Evolutionary conservation across 2,329 filamentous ascomycete genomes (phyloP), one percentile per base, ranked within the genome.

Genomic region (Chaetothyriales sp.): DNA sequence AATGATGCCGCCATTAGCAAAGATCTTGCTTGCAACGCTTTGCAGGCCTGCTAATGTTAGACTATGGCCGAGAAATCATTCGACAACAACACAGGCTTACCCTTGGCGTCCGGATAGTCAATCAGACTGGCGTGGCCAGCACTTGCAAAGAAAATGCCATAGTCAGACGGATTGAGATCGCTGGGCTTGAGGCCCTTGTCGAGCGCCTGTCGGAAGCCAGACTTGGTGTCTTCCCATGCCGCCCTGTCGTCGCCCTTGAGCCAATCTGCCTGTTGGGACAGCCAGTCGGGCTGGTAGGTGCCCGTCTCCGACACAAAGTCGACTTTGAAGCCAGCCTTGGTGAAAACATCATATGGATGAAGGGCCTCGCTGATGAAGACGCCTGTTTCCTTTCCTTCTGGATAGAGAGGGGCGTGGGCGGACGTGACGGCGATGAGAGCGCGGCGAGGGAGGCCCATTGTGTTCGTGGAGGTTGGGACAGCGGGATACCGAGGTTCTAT

Each of bases 361-460:
- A 73, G 64, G 15, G 71, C 72, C 57, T 74, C 72, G 48, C 60
- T 66, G 53, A 74, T 68, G 61, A 74, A 74, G 47, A 74, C 59
- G 9, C 68, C 70, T 1, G 60, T 61, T 43, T 59, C 60, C 47
- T 57, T 58, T 25, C 59, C 59, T 47, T 62, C 60, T 20, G 56
- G 53, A 49, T 61, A 61, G 43, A 62, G 57, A 9, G 57, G 59
- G 18, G 59, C 59, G 50, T 62, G 55, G 20, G 60, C 60, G 39
- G 59, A 59, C 9, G 56, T 61, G 18, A 62, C 55, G 2, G 53
- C 53, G 22, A 55, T 53, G 18, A 55, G 25, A 12, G 53, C 53
- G 18, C 45, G 45, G 18, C 45, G 45, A 26, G 45, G 45, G 9
- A 28, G 45, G 7, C 45, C 45, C 18, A 28, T 47, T 18, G 19